Evolutionary conservation across 2,329 filamentous ascomycete species (phyloP).

Genomic region (Aspergillus latus): DNA sequence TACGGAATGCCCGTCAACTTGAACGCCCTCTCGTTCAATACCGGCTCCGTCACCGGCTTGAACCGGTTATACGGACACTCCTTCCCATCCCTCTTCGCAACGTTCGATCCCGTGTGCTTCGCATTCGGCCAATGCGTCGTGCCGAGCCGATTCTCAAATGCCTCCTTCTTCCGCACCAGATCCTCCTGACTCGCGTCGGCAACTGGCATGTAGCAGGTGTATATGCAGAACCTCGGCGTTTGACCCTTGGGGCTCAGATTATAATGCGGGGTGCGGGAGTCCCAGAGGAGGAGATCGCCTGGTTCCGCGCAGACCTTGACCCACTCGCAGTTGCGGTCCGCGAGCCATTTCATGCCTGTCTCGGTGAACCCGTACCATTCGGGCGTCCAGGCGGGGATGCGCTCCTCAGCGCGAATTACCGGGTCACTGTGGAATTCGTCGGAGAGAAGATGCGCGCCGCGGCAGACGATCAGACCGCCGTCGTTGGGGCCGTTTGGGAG

Average conservation of each 20-base stretch:
- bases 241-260: conserved; percentile 38
- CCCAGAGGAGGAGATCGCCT: conserved; percentile 48
- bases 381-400: conserved; percentile 27
- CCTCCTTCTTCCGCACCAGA: conserved; percentile 43
- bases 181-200: conserved; percentile 43
- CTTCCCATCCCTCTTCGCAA: conserved; percentile 23
- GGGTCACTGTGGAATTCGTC: conserved; percentile 34
- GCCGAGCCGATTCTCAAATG: conserved; percentile 40
- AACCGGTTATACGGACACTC: conserved; percentile 33
- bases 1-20: conserved; percentile 47
- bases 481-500: conserved; percentile 38
- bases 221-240: conserved; percentile 36
- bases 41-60: conserved; percentile 42
- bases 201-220: conserved; percentile 46
- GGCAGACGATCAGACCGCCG: conserved; percentile 39
- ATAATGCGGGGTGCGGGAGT: conserved; percentile 41
- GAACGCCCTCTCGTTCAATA: conserved; percentile 44
- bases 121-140: conserved; percentile 45
- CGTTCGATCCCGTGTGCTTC: conserved; percentile 23
- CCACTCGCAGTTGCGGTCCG: conserved; percentile 29
- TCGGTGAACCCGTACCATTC: conserved; percentile 35
- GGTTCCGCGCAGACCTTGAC: conserved; percentile 45
- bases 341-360: conserved; percentile 36
- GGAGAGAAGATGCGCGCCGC: conserved; percentile 31
- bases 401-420: conserved; percentile 26